Evolutionary conservation across 495 filamentous ascomycete species (phyloP).

Genomic region (Neurospora africana): DNA sequence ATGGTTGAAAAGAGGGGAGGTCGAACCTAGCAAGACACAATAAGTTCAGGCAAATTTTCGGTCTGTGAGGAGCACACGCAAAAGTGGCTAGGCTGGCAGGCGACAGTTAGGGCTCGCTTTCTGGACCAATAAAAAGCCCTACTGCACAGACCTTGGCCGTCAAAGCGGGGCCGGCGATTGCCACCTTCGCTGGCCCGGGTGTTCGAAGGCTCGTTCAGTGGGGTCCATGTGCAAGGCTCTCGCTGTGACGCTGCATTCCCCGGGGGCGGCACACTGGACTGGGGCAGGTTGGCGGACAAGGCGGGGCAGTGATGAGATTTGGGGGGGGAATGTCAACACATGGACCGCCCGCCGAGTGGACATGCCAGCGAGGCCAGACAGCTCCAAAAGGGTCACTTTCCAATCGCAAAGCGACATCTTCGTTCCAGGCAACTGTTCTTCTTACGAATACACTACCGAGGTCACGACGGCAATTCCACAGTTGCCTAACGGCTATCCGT

Average conservation of each 20-base stretch:
- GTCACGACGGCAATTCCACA: not conserved
- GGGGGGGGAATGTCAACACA: not conserved
- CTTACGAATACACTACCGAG: not conserved
- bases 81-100: constrained; percentile 16
- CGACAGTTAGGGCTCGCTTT: constrained; percentile 21
- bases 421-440: not conserved
- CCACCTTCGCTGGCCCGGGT: not conserved
- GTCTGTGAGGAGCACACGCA: constrained; percentile 24
- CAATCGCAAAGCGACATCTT: not conserved
- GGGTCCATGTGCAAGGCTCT: not conserved
- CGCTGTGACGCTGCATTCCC: not conserved
- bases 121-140: constrained; percentile 15
- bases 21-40: constrained; percentile 19
- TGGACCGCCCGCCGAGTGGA: not conserved
- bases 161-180: constrained; percentile 2
- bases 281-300: not conserved
- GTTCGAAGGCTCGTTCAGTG: not conserved
- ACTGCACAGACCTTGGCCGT: constrained; percentile 6
- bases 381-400: not conserved
- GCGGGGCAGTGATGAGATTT: not conserved
- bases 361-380: not conserved
- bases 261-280: not conserved
- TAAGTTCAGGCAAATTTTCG: constrained; percentile 27
- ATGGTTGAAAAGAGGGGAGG: constrained; percentile 23
- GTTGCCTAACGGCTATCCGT: not conserved